Evolutionary conservation across 2,329 filamentous ascomycete species (phyloP).

Genomic region (Alternaria sp.): DNA sequence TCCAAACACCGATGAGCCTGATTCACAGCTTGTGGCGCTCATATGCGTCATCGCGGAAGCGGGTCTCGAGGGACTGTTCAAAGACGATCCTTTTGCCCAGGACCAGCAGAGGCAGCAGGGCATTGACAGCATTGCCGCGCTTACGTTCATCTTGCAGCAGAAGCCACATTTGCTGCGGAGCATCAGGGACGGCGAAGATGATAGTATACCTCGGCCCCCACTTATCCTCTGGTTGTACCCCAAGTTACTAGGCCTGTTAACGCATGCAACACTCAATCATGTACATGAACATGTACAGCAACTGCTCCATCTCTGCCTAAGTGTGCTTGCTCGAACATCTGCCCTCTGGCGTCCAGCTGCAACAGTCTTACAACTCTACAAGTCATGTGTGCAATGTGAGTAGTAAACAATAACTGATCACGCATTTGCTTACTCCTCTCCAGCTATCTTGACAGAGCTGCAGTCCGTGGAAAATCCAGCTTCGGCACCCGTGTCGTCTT

Average conservation of each 20-base stretch:
- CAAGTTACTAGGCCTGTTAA: conserved; percentile 60
- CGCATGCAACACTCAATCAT: conserved; percentile 52
- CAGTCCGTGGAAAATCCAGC: conserved; percentile 45
- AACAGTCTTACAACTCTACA: conserved; percentile 49
- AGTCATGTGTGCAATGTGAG: conserved; percentile 55
- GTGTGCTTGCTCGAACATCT: conserved; percentile 47
- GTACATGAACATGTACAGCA: conserved; percentile 52
- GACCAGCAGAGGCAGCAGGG: conserved; percentile 67
- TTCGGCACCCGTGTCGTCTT: conserved; percentile 18
- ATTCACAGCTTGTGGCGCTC: conserved; percentile 80
- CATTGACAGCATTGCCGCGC: conserved; percentile 77
- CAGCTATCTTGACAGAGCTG: conserved; percentile 59
- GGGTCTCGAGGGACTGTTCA: conserved; percentile 73
- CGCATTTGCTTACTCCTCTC: conserved; percentile 9
- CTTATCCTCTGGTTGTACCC: conserved; percentile 64
- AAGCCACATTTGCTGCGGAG: conserved; percentile 72
- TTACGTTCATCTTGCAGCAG: conserved; percentile 77
- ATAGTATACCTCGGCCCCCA: conserved; percentile 51
- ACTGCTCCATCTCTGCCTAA: conserved; percentile 51
- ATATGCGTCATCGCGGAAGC: conserved; percentile 84
- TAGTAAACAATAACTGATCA: not conserved
- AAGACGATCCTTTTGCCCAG: conserved; percentile 73
- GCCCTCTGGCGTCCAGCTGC: conserved; percentile 49
- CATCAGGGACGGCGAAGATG: conserved; percentile 41
- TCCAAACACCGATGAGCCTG: conserved; percentile 65